Evolutionary conservation across 1,284 basidiomycete species (phyloP).

Genomic region (Wolfiporia cocos): DNA sequence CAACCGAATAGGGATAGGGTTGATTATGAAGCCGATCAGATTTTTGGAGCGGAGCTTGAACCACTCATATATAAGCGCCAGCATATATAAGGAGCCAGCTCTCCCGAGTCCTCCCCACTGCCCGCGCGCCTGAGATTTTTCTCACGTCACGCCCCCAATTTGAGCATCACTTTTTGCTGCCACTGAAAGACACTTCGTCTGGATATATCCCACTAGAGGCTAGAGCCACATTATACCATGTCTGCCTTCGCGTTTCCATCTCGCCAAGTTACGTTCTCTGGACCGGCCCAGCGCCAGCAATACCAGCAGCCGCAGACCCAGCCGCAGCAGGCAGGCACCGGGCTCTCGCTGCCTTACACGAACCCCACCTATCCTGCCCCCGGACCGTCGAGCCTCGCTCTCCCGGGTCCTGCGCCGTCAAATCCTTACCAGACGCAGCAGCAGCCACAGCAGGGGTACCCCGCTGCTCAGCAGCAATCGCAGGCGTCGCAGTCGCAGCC

Average conservation of each 20-base stretch:
- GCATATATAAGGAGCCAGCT: conserved; percentile 26
- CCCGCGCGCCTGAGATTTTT: conserved; percentile 15
- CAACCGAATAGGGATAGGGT: not conserved
- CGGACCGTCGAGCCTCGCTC: conserved; percentile 33
- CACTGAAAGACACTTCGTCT: no score
- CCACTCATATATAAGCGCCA: not conserved
- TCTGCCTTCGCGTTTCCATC: conserved; percentile 64
- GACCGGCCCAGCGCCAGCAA: conserved; percentile 44
- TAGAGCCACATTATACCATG: conserved; percentile 38
- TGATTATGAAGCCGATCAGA: conserved; percentile 14
- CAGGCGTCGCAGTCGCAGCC: conserved; percentile 25
- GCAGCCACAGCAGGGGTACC: conserved; percentile 9
- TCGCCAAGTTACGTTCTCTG: conserved; percentile 71
- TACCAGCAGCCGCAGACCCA: conserved; percentile 29
- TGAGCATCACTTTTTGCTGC: not conserved
- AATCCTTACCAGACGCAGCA: conserved; percentile 26
- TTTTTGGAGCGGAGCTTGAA: conserved; percentile 28
- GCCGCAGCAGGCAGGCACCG: conserved; percentile 28
- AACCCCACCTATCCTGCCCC: conserved; percentile 32
- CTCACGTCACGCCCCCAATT: conserved; percentile 20
- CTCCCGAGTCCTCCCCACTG: conserved; percentile 12
- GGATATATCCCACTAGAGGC: no score
- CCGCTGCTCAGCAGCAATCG: conserved; percentile 12
- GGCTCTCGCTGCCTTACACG: conserved; percentile 46
- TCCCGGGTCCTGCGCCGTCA: conserved; percentile 32